Base-by-base conservation (phyloP, 768 basidiomycete species). In the Mycena alexandri region DNA sequence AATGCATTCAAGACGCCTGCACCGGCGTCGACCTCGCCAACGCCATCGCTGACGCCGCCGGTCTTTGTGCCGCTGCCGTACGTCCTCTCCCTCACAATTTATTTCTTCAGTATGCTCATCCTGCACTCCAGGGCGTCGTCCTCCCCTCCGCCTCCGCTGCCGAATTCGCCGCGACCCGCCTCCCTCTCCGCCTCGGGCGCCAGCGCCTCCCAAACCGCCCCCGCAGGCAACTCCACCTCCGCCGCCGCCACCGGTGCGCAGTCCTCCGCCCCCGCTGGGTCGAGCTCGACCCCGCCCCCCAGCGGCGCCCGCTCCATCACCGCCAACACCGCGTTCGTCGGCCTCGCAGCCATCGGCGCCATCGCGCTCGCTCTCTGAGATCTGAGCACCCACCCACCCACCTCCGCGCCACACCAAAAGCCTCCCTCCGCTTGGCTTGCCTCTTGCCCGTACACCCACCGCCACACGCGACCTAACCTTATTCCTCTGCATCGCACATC, bases 1-100 rank as follows among this genome's bases (percentile, higher is more conserved):
- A 71, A 0, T 92, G 90, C 77, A 84, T 91, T 67, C 22, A 75
- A 55, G 42, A 54, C 5, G 69, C 77, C n/a, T 92, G 91, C 81
- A 66, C 70, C 0, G 84, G 82, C 52, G 43, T 41, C 13, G 88
- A 90, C 73, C 80, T 89, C 63, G 36, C 70, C 25, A 71, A 56
- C 14, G 86, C 90, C n/a, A 74, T 84, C 56, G 21, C 61, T 0
- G 76, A 74, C 59, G 84, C 89, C 8, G 76, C 81, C 53, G 52
- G 69, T 2, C 70, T 86, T 47, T 90, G 90, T 67, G 73, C 73
- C 0, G 76, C 80, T 48, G 87, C 85, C 46, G 89, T 90, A 79
- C 62, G 86, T 82, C 24, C 43, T 21, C 42, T 53, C n/a, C 17
- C 36, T 4, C 25, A 61, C n/a, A 25, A 33, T 22, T 19, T 60